Percentiles rank a stretch among this genome's conserved stretches.
Conservation (phyloP, 768 basidiomycete species). For the Sarcodon sp. region DNA sequence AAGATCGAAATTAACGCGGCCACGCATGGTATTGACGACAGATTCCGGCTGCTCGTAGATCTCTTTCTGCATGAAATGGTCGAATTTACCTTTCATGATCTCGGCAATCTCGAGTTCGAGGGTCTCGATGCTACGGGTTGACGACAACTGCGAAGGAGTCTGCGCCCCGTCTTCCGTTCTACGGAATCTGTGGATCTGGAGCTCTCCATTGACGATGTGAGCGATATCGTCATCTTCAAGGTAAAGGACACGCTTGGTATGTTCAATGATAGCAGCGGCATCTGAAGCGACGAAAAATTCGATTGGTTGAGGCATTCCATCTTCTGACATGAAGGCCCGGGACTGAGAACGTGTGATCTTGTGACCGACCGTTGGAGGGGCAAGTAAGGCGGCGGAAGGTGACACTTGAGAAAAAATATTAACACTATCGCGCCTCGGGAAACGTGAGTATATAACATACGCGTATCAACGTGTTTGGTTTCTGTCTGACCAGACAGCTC, state of each 20-base stretch:
- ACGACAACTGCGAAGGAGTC: slow-evolving; percentile 30
- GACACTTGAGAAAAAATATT: slow-evolving; percentile 20
- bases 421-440: not conserved
- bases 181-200: slow-evolving; percentile 97
- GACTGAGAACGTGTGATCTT: slow-evolving; percentile 92
- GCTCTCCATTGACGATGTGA: slow-evolving; percentile 91
- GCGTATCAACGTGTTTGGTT: slow-evolving; percentile 25
- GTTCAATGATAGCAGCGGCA: slow-evolving; percentile 91
- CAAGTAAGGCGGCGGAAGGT: slow-evolving; percentile 40
- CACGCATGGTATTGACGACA: slow-evolving; percentile 99
- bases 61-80: slow-evolving; percentile 99
- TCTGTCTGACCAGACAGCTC: slow-evolving; percentile 77
- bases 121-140: slow-evolving; percentile 92
- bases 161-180: slow-evolving; percentile 59
- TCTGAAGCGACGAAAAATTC: slow-evolving; percentile 99
- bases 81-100: slow-evolving; percentile 99
- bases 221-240: slow-evolving; percentile 99
- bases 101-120: slow-evolving; percentile 98
- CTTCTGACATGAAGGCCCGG: slow-evolving; percentile 96
- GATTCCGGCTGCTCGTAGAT: slow-evolving; percentile 99
- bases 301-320: slow-evolving; percentile 96
- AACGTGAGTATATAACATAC: slow-evolving; percentile 18
- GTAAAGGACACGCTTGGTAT: slow-evolving; percentile 97
- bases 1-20: slow-evolving; percentile 95
- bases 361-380: slow-evolving; percentile 47